Conservation (phyloP, 306 rosid genomes). For the Cucurbita pepo region DNA sequence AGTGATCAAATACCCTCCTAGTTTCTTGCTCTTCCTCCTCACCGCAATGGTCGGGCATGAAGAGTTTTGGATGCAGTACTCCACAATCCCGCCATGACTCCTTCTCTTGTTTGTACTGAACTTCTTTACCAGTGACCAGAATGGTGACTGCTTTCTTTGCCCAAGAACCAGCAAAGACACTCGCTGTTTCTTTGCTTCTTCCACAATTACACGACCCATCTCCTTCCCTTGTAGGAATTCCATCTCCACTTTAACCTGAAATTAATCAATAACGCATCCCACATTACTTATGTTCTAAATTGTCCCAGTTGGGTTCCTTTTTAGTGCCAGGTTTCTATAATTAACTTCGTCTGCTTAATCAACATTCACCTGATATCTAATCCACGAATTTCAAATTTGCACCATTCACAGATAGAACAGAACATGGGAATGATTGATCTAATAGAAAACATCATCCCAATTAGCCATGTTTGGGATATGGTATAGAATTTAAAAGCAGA, state of each 20-base stretch:
- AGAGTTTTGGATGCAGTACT: conserved; percentile 62
- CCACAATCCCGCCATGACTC: conserved; percentile 25
- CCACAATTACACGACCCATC: conserved; percentile 42
- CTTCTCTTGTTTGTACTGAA: conserved; percentile 11
- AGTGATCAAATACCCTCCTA: conserved; percentile 82
- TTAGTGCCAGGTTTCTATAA: neutral
- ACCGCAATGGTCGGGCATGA: conserved; percentile 74
- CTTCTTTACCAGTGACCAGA: conserved; percentile 33
- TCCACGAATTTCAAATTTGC: neutral
- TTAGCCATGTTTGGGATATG: neutral
- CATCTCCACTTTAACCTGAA: conserved; percentile 51
- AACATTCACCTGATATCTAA: neutral
- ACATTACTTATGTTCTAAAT: neutral
- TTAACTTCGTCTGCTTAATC: neutral
- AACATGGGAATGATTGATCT: neutral
- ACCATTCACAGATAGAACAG: neutral
- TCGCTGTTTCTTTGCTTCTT: conserved; percentile 54
- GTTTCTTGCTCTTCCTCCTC: conserved; percentile 59
- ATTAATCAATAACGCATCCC: neutral
- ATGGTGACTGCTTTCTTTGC: conserved; percentile 37
- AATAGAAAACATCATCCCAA: neutral
- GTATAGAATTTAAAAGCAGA: neutral
- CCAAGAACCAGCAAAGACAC: conserved; percentile 60
- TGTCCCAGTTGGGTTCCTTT: neutral
- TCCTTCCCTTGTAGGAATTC: conserved; percentile 49